A percentile compares a stretch with the other conserved stretches of the same genome.
phyloP scores from a whole-genome alignment of 345 rosid genomes.

The Brassica carinata region DNA sequence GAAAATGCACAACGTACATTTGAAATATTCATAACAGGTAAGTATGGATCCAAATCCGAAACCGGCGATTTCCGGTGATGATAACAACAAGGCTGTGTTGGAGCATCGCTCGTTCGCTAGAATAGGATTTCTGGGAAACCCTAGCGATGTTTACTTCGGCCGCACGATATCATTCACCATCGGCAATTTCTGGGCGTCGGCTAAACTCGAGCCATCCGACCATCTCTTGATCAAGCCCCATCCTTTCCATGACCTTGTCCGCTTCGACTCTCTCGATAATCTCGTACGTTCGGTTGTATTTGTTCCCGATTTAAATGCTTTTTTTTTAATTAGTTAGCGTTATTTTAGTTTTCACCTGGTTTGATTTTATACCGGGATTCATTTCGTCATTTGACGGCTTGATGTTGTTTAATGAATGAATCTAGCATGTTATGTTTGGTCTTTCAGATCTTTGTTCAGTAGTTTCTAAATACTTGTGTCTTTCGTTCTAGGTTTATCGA shows the following conservation, averaged over 20 bases:
- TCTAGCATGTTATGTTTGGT: neutral
- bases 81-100: constrained; percentile 13
- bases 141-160: constrained; percentile 77
- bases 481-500: constrained; percentile 37
- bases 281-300: constrained; percentile 44
- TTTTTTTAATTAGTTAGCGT: neutral
- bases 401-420: neutral
- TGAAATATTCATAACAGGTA: neutral
- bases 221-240: constrained; percentile 75
- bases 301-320: neutral
- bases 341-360: neutral
- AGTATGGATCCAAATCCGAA: neutral
- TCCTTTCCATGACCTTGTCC: constrained; percentile 74
- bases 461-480: neutral
- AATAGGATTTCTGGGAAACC: constrained; percentile 37
- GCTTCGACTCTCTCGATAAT: constrained; percentile 61
- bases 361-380: neutral
- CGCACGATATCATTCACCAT: constrained; percentile 64
- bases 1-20: neutral
- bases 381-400: neutral
- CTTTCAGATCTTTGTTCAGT: neutral
- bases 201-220: constrained; percentile 61
- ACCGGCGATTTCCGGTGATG: neutral
- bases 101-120: constrained; percentile 67
- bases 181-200: constrained; percentile 72